Percentiles rank a stretch among this genome's conserved stretches.
phyloP scores from a whole-genome alignment of 768 basidiomycete species.

The Dentipellis sp. region DNA sequence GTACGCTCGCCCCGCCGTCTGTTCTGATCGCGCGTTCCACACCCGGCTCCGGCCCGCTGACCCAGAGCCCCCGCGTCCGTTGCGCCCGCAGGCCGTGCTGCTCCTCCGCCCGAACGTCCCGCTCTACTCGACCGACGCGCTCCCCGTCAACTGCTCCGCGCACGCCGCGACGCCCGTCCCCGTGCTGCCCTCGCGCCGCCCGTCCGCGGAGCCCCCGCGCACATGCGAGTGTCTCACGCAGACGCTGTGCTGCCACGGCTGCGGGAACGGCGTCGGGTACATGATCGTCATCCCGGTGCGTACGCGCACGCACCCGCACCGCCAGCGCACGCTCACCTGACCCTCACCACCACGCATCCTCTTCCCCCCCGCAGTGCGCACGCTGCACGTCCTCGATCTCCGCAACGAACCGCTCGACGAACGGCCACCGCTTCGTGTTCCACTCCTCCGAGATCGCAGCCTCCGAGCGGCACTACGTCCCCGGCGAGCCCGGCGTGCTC shows the following conservation, averaged over 20 bases:
- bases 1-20: slow-evolving; percentile 22
- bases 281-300: slow-evolving; percentile 66
- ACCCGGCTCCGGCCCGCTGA: not conserved
- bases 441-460: slow-evolving; percentile 61
- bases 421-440: slow-evolving; percentile 83
- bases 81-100: slow-evolving; percentile 57
- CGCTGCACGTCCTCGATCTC: slow-evolving; percentile 68
- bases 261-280: slow-evolving; percentile 68
- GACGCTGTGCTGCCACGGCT: slow-evolving; percentile 71
- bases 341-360: not conserved
- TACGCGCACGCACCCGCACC: slow-evolving; percentile 13
- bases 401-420: slow-evolving; percentile 61
- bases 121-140: slow-evolving; percentile 75
- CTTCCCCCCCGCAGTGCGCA: slow-evolving; percentile 35
- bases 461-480: slow-evolving; percentile 55
- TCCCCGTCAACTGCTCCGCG: slow-evolving; percentile 69
- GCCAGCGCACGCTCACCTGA: slow-evolving; percentile 18
- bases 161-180: slow-evolving; percentile 34
- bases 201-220: slow-evolving; percentile 25
- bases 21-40: too few relatives aligned
- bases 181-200: slow-evolving; percentile 20
- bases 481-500: slow-evolving; percentile 44
- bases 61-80: slow-evolving; percentile 2
- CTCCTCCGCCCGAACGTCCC: slow-evolving; percentile 73
- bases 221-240: slow-evolving; percentile 85